phyloP scores from a whole-genome alignment of 2,329 filamentous ascomycete species.

The Coleophoma eucalyptorum region DNA sequence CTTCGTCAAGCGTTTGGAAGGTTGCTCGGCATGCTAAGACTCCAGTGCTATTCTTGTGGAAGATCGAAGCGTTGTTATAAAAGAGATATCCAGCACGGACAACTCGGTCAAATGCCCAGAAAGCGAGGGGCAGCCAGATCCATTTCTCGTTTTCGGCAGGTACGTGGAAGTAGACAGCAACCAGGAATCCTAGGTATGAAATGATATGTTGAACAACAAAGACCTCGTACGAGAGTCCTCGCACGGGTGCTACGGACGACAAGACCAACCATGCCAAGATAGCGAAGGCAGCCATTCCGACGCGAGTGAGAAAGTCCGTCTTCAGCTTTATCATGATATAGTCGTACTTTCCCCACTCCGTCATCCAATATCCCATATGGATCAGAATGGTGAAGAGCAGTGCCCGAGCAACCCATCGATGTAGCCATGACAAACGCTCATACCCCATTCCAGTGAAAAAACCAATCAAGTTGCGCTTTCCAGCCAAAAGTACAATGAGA shows the following conservation, averaged over 20 bases:
- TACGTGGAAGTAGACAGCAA: constrained; percentile 43
- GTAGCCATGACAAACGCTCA: constrained; percentile 62
- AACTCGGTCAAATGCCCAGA: constrained; percentile 41
- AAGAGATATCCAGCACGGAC: constrained; percentile 30
- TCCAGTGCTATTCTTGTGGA: constrained; percentile 26
- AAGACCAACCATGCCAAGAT: constrained; percentile 47
- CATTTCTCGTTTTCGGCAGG: constrained; percentile 36
- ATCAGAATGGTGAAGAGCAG: constrained; percentile 49
- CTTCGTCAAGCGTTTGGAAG: constrained; percentile 46
- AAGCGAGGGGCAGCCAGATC: constrained; percentile 41
- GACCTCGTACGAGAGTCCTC: constrained; percentile 46
- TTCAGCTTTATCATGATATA: constrained; percentile 44
- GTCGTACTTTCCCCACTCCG: constrained; percentile 45
- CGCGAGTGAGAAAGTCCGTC: constrained; percentile 42
- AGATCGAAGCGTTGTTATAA: constrained; percentile 36
- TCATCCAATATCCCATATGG: constrained; percentile 51
- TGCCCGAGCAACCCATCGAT: constrained; percentile 52
- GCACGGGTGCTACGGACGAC: constrained; percentile 43
- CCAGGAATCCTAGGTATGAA: constrained; percentile 44
- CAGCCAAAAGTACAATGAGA: constrained; percentile 56
- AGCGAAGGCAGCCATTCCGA: constrained; percentile 47
- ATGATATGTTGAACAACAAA: constrained; percentile 50
- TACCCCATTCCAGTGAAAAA: constrained; percentile 63
- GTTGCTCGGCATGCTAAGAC: constrained; percentile 37
- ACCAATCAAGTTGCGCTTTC: constrained; percentile 56